phyloP scores from a whole-genome alignment of 345 rosid genomes.

The Hypericum androsaemum region DNA sequence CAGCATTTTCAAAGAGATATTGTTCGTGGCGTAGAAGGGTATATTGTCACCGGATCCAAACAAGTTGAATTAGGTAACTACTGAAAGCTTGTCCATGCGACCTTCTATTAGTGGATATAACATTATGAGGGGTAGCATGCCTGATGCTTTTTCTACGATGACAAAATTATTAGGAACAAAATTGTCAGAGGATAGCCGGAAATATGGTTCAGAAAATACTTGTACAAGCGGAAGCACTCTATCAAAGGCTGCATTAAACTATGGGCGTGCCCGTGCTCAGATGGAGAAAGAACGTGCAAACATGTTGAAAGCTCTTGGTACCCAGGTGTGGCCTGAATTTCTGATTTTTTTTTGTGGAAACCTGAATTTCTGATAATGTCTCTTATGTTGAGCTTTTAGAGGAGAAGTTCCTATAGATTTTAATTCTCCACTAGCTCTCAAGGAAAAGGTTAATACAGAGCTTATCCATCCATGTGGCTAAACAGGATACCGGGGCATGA shows the following conservation, averaged over 20 bases:
- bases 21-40: conserved; percentile 90
- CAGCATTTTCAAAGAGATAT: conserved; percentile 92
- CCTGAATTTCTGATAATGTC: too few species aligned
- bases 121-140: conserved; percentile 2
- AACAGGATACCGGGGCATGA: too few species aligned
- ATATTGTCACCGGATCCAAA: conserved; percentile 72
- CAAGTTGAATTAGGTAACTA: conserved; percentile 79
- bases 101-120: conserved; percentile 3
- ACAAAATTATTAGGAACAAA: conserved; percentile 50
- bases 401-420: too few species aligned
- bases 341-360: not conserved
- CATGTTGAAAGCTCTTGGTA: conserved; percentile 74
- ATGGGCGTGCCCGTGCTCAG: conserved; percentile 61
- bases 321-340: conserved; percentile 51
- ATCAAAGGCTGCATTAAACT: conserved; percentile 60
- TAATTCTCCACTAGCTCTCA: too few species aligned
- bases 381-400: too few species aligned
- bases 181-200: conserved; percentile 77
- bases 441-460: too few species aligned
- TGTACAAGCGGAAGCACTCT: conserved; percentile 78
- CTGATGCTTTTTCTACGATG: not conserved
- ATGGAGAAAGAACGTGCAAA: conserved; percentile 85
- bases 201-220: conserved; percentile 76
- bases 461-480: too few species aligned
- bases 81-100: conserved; percentile 6